Evolutionary conservation across 2,329 filamentous ascomycete genomes (phyloP), one percentile per base, ranked within the genome.

Genomic region (Hypoxylon sp.): DNA sequence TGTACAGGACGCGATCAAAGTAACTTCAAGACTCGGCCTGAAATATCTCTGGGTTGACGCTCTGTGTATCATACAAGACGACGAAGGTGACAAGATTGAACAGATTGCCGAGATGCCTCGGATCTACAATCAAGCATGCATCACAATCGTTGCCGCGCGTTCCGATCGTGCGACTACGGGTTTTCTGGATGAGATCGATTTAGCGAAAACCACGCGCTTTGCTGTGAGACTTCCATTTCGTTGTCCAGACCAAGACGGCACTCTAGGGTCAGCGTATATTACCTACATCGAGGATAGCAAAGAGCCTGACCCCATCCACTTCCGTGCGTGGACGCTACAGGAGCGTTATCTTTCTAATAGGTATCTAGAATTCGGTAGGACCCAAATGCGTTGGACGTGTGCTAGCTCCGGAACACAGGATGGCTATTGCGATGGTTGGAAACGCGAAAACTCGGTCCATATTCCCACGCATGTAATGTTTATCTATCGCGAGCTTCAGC

Each of bases 11-110:
- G 57, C 57, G 5, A 51, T 60, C 21, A 51, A 43, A 17, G 36
- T 60, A 21, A 45, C 46, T 21, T 9, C 19, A n/a, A 11, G 9
- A 19, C 57, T 60, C 5, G 57, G 57, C 14, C 34, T 60, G 4
- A 45, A 52, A 30, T 60, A 60, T 28, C 32, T 60, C 46, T 60
- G 57, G 57, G 48, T 60, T 4, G 57, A 60, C 41, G 46, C 57
- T 45, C n/a, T 51, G 5, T 60, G 46, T 14, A 60, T 60, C 23
- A 34, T 60, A 10, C 57, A 60, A 43, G 57, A 60, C 6, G 57
- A 60, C 17, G 57, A 60, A 1, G 19, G 21, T 3, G 57, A 60
- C 36, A 51, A 51, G n/a, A 17, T 51, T 25, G 46, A 51, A 43
- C 57, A 51, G 46, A 60, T 60, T 25, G 57, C 48, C 4, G 46